phyloP scores from a whole-genome alignment of 1,284 basidiomycete species.

The Malassezia sympodialis region DNA sequence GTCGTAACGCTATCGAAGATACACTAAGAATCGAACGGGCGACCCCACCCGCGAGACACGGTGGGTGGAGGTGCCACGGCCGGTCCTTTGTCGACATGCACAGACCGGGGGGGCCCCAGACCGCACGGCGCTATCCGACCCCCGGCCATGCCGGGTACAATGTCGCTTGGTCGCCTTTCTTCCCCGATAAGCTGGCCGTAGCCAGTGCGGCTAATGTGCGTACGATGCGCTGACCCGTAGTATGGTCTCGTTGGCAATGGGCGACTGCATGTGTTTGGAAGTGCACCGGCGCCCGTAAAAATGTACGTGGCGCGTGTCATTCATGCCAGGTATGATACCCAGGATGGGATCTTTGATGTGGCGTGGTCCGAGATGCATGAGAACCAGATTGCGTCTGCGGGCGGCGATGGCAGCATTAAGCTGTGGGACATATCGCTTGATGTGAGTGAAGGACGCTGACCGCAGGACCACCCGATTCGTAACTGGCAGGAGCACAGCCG shows the following conservation, averaged over 20 bases:
- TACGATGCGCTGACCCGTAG: constrained; percentile 6
- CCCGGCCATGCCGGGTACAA: constrained; percentile 70
- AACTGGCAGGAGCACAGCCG: constrained; percentile 86
- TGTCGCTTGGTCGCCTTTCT: constrained; percentile 84
- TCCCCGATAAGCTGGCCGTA: constrained; percentile 66
- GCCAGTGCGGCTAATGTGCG: constrained; percentile 70
- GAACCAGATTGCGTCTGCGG: constrained; percentile 78
- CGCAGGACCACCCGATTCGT: constrained; percentile 72
- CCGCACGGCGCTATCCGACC: constrained; percentile 19
- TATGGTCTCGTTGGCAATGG: constrained; percentile 94
- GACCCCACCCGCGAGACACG: too few species aligned
- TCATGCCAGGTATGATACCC: constrained; percentile 68
- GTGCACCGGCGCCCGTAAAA: background rate
- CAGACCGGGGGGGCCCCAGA: background rate
- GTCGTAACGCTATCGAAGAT: background rate
- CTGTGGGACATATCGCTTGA: constrained; percentile 83
- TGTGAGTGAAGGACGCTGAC: constrained; percentile 52
- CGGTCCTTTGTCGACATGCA: constrained; percentile 7
- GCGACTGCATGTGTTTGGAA: constrained; percentile 26
- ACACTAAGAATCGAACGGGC: background rate
- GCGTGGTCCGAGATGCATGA: constrained; percentile 90
- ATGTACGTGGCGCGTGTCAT: background rate
- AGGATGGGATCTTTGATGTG: constrained; percentile 82
- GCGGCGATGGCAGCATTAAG: constrained; percentile 81
- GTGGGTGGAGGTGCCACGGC: background rate